Conservation (phyloP, 257 asterid genomes). For the Lantana camara region DNA sequence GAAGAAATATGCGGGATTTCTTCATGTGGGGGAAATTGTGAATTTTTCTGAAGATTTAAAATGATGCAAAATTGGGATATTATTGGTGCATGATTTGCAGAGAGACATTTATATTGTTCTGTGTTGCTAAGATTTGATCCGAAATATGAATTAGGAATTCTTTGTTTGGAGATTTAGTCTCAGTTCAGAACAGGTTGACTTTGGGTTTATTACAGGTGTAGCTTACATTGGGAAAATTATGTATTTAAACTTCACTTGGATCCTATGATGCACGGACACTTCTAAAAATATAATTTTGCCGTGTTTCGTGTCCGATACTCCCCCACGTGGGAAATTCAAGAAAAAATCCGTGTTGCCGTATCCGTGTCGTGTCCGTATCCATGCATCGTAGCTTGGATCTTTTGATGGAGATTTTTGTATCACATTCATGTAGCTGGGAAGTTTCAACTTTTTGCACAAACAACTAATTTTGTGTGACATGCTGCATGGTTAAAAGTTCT, state of each 20-base stretch:
- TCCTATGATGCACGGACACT: no score
- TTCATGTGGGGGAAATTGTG: background rate
- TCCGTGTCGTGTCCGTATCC: no score
- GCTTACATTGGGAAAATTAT: background rate
- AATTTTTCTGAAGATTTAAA: background rate
- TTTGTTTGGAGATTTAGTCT: constrained; percentile 10
- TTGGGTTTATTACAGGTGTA: background rate
- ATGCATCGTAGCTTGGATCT: no score
- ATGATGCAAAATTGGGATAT: background rate
- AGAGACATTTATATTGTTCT: background rate
- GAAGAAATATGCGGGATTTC: background rate
- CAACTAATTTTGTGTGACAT: background rate
- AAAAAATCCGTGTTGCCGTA: no score
- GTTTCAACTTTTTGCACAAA: no score
- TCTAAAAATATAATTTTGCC: no score
- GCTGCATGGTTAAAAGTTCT: background rate
- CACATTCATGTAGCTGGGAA: no score
- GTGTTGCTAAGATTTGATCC: background rate
- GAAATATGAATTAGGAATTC: background rate
- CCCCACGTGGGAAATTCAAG: no score
- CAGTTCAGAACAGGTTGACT: background rate
- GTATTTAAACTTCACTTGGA: no score
- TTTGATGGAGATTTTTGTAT: no score
- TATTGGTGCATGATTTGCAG: background rate
- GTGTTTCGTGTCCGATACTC: no score